Evolutionary conservation across 2,329 filamentous ascomycete genomes (phyloP), one percentile per base, ranked within the genome.

Genomic region (Ceratocystis diversiconidia): DNA sequence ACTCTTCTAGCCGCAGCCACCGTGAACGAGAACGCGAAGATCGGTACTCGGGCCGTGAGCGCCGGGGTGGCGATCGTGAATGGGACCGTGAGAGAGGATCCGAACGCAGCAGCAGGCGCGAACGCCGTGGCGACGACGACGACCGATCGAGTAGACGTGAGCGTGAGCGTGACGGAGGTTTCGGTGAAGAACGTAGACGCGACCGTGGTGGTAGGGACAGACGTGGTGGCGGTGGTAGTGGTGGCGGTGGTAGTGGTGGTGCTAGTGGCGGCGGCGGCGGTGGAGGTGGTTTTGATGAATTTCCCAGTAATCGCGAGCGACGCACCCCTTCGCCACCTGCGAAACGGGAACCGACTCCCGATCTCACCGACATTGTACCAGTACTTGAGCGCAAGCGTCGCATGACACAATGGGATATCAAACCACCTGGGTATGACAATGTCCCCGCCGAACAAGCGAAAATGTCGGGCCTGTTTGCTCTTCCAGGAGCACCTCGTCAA

Each of bases 351-450:
- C 90, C 94, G 6, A 99, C 94, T 0, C 95, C 94, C 44, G 95
- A 99, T 75, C 79, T 99, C 73, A 95, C 92, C 68, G 85, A 95
- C 72, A 79, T 95, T 67, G 80, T 88, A n/a, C 84, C 90, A 3
- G 81, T 99, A 67, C 79, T 91, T 69, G 87, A 92, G 72, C 87
- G 92, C 71, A 94, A 92, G 80, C 87, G 95, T 71, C 88, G 94
- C 67, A 79, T 99, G 80, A 97, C 92, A 44, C 95, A 99, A 76
- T 99, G 94, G 94, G 95, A 99, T 75, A 96, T 99, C 75, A 99
- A 99, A 78, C 94, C 94, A 5, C 90, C 91, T 17, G 92, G 94
- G 57, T 99, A 99, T 73, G 95, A 99, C 73, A 95, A 94, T 75
- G 92, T 99, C 70, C 96, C 94, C 1, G 91, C 94, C 25, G 95